A percentile compares a stretch with the other conserved stretches of the same genome.
phyloP scores from a whole-genome alignment of 176 grass and related monocot genomes.

The Oryza officinalis region DNA sequence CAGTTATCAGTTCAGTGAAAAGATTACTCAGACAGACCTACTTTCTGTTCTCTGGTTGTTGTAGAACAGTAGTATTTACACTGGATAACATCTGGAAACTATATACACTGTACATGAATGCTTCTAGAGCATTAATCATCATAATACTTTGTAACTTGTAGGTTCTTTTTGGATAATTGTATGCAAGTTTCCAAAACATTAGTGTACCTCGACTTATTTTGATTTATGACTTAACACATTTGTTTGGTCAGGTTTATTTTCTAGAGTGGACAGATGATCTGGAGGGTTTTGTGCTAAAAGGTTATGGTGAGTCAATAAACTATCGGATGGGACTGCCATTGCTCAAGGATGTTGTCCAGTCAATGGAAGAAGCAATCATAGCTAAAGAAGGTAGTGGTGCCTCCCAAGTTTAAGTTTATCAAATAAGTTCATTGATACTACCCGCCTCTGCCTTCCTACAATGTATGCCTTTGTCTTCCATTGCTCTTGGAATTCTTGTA shows the following conservation, averaged over 20 bases:
- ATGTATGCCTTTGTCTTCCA: neutral
- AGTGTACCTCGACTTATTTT: neutral
- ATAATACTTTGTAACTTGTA: neutral
- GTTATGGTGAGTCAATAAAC: slow-evolving; percentile 95
- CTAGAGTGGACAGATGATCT: slow-evolving; percentile 99
- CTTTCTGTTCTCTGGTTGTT: neutral
- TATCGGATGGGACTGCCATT: slow-evolving; percentile 88
- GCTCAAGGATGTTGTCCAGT: slow-evolving; percentile 75
- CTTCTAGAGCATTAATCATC: neutral
- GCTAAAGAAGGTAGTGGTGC: slow-evolving; percentile 71
- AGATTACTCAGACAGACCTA: neutral
- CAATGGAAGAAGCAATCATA: slow-evolving; percentile 82
- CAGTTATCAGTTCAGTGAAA: neutral
- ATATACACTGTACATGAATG: neutral
- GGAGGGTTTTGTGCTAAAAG: slow-evolving; percentile 89
- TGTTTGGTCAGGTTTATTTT: slow-evolving; percentile 60
- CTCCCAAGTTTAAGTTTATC: neutral
- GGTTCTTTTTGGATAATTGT: neutral
- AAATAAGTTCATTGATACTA: neutral
- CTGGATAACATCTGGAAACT: neutral
- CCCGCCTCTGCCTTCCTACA: neutral
- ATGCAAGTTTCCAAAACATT: neutral
- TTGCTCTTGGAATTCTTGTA: neutral
- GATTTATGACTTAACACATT: slow-evolving; percentile 13
- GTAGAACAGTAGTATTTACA: neutral